Conservation (phyloP, 140 eudicot species). For the Stevia rebaudiana region DNA sequence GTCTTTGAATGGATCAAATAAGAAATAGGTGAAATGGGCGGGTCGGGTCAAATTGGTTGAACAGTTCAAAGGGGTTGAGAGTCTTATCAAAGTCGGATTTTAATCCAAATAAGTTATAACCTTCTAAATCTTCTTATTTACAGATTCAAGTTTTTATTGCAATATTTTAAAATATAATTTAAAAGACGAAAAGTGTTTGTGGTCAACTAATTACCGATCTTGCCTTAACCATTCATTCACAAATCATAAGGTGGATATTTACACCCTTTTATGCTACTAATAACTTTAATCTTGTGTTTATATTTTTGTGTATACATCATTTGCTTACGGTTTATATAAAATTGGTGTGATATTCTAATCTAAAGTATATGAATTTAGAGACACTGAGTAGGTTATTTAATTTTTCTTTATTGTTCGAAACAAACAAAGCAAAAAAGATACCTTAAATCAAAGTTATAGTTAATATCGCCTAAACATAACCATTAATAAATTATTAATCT, state of each 20-base stretch:
- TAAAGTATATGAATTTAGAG: not conserved
- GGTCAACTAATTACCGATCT: not conserved
- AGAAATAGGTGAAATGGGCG: not conserved
- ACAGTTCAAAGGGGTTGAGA: not conserved
- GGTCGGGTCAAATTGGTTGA: not conserved
- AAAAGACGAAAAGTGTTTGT: not conserved
- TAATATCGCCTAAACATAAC: slow-evolving; percentile 15
- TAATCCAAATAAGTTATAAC: not conserved
- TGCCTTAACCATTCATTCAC: not conserved
- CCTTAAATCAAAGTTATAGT: slow-evolving; percentile 15
- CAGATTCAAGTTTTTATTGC: not conserved
- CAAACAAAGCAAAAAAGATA: not conserved
- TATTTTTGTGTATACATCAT: not conserved
- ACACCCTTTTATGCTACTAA: too few relatives aligned
- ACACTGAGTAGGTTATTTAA: too few relatives aligned
- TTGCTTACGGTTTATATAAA: not conserved
- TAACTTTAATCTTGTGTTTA: not conserved
- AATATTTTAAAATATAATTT: not conserved
- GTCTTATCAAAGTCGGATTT: not conserved
- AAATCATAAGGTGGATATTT: too few relatives aligned
- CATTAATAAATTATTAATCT: not conserved
- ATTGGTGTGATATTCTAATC: not conserved
- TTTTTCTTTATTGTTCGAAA: not conserved
- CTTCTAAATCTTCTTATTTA: not conserved
- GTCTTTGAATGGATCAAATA: not conserved